Conservation (phyloP, 257 asterid species). For the Lycium ferocissimum region DNA sequence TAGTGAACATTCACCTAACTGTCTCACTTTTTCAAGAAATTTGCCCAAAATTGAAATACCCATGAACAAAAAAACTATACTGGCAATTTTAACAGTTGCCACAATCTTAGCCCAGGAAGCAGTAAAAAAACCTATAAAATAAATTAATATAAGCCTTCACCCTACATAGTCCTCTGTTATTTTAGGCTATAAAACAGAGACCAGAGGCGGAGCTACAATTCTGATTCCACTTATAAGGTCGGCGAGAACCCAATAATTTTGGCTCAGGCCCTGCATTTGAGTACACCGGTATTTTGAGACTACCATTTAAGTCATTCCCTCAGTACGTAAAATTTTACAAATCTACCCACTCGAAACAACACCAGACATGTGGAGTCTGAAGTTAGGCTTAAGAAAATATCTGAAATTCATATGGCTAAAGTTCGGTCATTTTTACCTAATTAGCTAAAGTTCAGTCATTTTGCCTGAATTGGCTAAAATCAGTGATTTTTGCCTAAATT, state of each 20-base stretch:
- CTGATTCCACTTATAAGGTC: not conserved
- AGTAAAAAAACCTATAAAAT: not conserved
- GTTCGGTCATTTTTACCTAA: not conserved
- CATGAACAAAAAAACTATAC: not conserved
- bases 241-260: no score
- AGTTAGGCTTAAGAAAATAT: not conserved
- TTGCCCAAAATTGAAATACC: conserved; percentile 6
- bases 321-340: no score
- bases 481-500: not conserved
- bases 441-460: not conserved
- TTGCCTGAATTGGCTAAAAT: no score
- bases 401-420: not conserved
- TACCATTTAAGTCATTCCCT: not conserved
- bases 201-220: not conserved
- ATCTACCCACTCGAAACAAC: not conserved
- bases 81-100: not conserved
- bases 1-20: not conserved
- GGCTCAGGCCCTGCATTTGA: no score
- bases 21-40: conserved; percentile 1
- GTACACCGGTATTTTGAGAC: not conserved
- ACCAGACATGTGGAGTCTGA: not conserved
- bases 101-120: not conserved
- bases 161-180: not conserved
- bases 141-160: not conserved
- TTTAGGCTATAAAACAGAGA: not conserved